Evolutionary conservation across 2,329 filamentous ascomycete species (phyloP), one percentile per base, ranked within the genome.

Genomic region (Fusarium anthophilum): DNA sequence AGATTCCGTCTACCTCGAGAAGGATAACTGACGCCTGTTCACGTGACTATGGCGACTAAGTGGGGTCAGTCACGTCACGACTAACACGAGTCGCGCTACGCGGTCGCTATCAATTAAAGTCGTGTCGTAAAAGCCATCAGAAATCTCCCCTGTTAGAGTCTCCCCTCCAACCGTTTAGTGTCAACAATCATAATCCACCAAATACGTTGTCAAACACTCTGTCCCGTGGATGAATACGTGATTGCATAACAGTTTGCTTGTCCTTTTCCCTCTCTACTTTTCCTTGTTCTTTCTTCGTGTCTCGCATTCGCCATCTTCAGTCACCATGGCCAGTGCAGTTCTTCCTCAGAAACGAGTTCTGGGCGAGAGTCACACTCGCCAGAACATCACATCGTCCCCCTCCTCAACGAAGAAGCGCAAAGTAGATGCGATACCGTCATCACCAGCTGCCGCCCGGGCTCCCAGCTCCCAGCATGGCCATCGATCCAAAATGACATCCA

Each of bases 331-430:
- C 72, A 83, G 86, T 69, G 81, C 85, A 70, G 80, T 88, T 68
- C 82, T 91, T 63, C 90, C 92, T 62, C 91, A 93, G 83, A 95
- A 95, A 85, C 90, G 93, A 79, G 90, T 92, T 77, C 86, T 94
- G 55, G 91, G 88, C 74, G 92, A 94, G 69, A 90, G 91, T 66
- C 92, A 88, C 78, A 87, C 88, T 75, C 88, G 89, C 69, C 88
- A 88, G 77, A 93, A 92, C 79, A 86, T 90, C 66, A 81, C 88
- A 71, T 85, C 88, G 3, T 89, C 91, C 22, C 85, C 87, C 6
- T 80, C 84, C 8, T 84, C 91, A 3, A 84, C 89, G 58, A 98
- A 98, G 87, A 97, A 96, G 84, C 89, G 94, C 72, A 97, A 94
- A 83, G 87, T 97, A 68, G 94, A 96, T 47, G 82, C 87, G 11